Base-by-base conservation (phyloP, 352 stramenopile genomes). In the Globisporangium polare region DNA sequence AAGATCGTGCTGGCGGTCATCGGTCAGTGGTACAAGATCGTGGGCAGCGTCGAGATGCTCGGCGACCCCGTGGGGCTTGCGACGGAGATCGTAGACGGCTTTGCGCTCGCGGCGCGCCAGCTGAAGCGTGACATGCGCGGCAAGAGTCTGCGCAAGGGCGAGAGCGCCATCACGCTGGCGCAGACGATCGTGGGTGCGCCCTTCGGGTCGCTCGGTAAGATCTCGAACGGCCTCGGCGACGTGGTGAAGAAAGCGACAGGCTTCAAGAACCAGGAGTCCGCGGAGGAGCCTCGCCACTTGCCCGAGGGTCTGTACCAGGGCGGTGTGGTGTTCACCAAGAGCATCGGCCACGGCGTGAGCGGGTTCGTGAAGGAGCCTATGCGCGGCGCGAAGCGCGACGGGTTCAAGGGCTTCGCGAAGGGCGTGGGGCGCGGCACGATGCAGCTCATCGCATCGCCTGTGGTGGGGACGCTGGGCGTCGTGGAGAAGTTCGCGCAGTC, bases 11-110 rank as follows among this genome's bases (percentile, higher is more conserved):
- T 83, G 56, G 81, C 75, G 5, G 83, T 94, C 9, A 64, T 95
- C 26, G 73, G 83, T 0, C 87, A 95, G 63, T 95, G 87, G 87
- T 95, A 95, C 71, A 94, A 93, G 63, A 91, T 95, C 27, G 87
- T 95, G 22, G 87, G 87, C 37, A 92, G 82, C 61, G 81, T 95
- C 2, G 87, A 95, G 64, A 68, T 95, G 62, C 66, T 95, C 13
- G 87, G 87, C 17, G 87, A 95, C 62, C 87, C 87, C 7, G 77
- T 95, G 31, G 87, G 87, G 0, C 78, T 95, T 17, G 80, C 86
- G 9, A 92, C 81, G 0, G 87, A 95, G 70, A 90, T 94, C 75
- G 81, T 90, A 9, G 83, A 95, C 62, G 87, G 87, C 12, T 94
- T 95, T 65, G 83, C 85, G 27, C 52, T 94, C 13, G 85, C 85